Evolutionary conservation across 192 early-diverging fungal genomes (phyloP), one percentile per base, ranked within the genome.

Genomic region (Dispira simplex): DNA sequence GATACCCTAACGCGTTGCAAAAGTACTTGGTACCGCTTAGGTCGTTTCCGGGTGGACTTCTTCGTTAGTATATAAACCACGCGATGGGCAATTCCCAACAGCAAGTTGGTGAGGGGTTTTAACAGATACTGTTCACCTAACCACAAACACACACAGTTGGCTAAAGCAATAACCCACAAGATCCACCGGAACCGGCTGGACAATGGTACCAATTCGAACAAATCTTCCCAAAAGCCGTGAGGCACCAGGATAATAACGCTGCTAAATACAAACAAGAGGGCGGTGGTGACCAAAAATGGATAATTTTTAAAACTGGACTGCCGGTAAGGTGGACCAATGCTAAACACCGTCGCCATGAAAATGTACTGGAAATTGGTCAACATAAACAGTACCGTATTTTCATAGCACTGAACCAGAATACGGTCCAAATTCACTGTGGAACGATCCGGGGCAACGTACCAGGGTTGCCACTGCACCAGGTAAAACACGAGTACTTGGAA

Each of bases 291-390:
- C 11, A 71, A 58, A 46, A 79, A 52, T 26, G 79, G 70, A 46
- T 5, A 51, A 54, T 99, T 99, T 46, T 83, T 87, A 70, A 85
- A 79, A 67, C 96, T 85, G 10, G 85, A 80, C 68, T 90, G 83
- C 64, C 94, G 87, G 70, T 93, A 99, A 0, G 95, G 97, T 46
- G 90, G 89, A 0, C 97, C 97, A n/a, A 91, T 91, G 70, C 88
- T 91, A 68, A 97, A 95, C 26, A 94, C 90, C 46, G 90, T 79
- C 0, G 92, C 95, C 3, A 89, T 83, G 10, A 91, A 68, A 27
- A 98, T 75, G 70, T 99, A 99, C 76, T 98, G 95, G 73, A 85
- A 99, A 51, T 88, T 90, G 20, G 89, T 91, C 4, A 89, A 48
- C 65, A 95, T 64, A 72, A 99, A 99, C 64, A 99, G 75, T 9